Evolutionary conservation across 192 early-diverging fungal species (phyloP).

Genomic region (Linnemannia schmuckeri): DNA sequence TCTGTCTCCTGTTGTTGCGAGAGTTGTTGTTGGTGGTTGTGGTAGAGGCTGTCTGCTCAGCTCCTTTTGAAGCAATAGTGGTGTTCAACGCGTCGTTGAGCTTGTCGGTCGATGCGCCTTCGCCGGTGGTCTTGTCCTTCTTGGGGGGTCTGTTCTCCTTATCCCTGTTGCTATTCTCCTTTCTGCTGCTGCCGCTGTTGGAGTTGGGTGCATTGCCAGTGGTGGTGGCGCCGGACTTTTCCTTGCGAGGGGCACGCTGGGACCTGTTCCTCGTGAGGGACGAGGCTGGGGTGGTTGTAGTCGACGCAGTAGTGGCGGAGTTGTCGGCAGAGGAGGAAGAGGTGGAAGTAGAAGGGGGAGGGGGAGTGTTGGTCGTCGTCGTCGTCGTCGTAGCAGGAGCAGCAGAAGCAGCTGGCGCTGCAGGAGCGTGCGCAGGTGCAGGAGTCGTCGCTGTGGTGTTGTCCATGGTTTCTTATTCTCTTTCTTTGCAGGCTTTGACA

Average conservation of each 20-base stretch:
- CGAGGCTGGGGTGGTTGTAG: neutral
- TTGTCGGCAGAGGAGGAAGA: neutral
- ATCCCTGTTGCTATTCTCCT: neutral
- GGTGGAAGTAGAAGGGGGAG: neutral
- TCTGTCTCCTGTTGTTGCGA: constrained; percentile 28
- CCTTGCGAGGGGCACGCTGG: constrained; percentile 20
- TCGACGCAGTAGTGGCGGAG: neutral
- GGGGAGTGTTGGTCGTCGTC: neutral
- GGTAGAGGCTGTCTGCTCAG: constrained; percentile 6
- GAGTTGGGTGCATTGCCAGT: neutral
- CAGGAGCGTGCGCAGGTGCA: constrained; percentile 19
- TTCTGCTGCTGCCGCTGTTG: neutral
- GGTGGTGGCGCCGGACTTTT: constrained; percentile 1
- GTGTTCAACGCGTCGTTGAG: neutral
- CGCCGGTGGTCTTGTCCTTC: constrained; percentile 17
- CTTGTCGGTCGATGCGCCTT: neutral
- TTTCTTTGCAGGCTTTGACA: neutral
- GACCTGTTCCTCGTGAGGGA: constrained; percentile 5
- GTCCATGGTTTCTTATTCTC: neutral
- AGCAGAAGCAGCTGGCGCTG: neutral
- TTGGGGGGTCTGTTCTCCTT: constrained; percentile 10
- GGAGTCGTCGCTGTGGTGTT: constrained; percentile 5
- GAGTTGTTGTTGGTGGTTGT: neutral
- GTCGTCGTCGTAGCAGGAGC: neutral
- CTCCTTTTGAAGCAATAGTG: neutral